phyloP scores from a whole-genome alignment of 1,284 basidiomycete genomes.

The Lignosus rhinocerotis region DNA sequence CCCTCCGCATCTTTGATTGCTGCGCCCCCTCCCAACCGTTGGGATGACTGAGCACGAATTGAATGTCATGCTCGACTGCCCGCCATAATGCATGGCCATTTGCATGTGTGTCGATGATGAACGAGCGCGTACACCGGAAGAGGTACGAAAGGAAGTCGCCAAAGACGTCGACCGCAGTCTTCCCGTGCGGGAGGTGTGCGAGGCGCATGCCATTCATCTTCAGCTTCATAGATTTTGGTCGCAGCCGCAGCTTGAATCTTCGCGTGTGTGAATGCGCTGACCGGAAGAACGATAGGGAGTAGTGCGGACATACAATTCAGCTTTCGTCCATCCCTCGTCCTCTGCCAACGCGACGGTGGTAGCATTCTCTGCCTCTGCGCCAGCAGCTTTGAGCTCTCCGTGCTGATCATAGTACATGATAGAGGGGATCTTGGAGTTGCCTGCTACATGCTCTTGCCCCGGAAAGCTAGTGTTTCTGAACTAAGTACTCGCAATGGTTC shows the following conservation, averaged over 20 bases:
- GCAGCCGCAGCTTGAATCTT: constrained; percentile 77
- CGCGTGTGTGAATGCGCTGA: constrained; percentile 3
- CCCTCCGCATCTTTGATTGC: constrained; percentile 73
- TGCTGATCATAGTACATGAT: constrained; percentile 67
- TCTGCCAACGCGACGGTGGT: constrained; percentile 63
- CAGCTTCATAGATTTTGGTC: constrained; percentile 72
- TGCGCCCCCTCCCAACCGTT: constrained; percentile 84
- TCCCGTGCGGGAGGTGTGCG: constrained; percentile 60
- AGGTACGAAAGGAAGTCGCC: constrained; percentile 77
- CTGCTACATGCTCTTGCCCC: constrained; percentile 80
- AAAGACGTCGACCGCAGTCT: constrained; percentile 70
- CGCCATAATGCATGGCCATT: constrained; percentile 66
- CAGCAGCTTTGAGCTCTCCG: constrained; percentile 66
- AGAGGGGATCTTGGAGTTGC: constrained; percentile 79
- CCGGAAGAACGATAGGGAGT: background rate
- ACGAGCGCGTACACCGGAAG: constrained; percentile 67
- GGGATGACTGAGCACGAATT: constrained; percentile 75
- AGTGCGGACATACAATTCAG: constrained; percentile 57
- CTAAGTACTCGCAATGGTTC: constrained; percentile 8
- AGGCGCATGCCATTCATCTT: constrained; percentile 81
- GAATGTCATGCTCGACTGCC: constrained; percentile 61
- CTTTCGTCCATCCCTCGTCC: constrained; percentile 72
- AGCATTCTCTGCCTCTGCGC: constrained; percentile 69
- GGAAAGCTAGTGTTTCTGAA: constrained; percentile 53
- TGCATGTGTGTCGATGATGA: constrained; percentile 75